Evolutionary conservation across 768 basidiomycete species (phyloP).

Genomic region (Crepidotus variabilis): DNA sequence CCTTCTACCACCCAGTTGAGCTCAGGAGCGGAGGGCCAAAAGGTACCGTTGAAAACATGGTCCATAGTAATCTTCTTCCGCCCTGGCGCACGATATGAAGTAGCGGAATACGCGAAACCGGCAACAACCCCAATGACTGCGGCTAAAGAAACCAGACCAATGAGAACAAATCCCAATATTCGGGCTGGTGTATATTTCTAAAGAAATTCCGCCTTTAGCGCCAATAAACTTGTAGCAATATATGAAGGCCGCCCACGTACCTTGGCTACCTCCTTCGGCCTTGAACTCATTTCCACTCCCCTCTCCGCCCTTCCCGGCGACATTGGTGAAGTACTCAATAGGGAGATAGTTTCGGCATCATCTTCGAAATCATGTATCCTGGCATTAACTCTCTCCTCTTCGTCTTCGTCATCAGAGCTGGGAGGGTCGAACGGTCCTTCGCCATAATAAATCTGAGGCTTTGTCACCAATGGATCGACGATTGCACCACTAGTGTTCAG

Average conservation of each 20-base stretch:
- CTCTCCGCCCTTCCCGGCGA: constrained; percentile 27
- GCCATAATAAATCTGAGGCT: constrained; percentile 53
- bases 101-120: constrained; percentile 65
- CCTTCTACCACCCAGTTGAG: constrained; percentile 94
- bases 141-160: constrained; percentile 55
- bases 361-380: constrained; percentile 15
- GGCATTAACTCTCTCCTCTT: constrained; percentile 8
- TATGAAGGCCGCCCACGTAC: not conserved
- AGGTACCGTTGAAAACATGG: constrained; percentile 92
- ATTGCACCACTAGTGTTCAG: constrained; percentile 10
- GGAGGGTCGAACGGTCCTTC: constrained; percentile 77
- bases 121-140: constrained; percentile 74
- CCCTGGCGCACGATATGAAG: constrained; percentile 49
- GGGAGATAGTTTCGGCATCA: constrained; percentile 16
- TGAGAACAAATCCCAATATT: constrained; percentile 59
- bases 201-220: not conserved
- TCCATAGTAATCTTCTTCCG: constrained; percentile 76
- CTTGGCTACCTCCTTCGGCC: constrained; percentile 8
- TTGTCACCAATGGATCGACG: constrained; percentile 20
- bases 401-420: constrained; percentile 55
- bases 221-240: not conserved
- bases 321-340: constrained; percentile 16
- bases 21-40: constrained; percentile 35
- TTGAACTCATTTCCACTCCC: constrained; percentile 19
- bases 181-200: constrained; percentile 54